Evolutionary conservation across 176 grass and related monocot genomes (phyloP).

Genomic region (Thalia dealbata): DNA sequence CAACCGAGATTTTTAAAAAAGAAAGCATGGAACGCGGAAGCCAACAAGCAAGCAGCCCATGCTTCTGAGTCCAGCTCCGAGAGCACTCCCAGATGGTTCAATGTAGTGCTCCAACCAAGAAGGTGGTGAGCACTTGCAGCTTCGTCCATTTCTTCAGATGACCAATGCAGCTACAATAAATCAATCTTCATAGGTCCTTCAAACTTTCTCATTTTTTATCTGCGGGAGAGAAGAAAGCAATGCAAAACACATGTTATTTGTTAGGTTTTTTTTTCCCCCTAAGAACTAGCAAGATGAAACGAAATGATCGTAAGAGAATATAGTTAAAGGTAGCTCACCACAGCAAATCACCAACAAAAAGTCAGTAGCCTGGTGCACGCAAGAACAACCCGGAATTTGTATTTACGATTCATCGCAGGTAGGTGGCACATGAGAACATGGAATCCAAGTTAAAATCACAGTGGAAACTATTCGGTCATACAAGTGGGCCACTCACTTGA

Average conservation of each 20-base stretch:
- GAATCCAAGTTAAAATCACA: not conserved
- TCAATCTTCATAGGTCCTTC: not conserved
- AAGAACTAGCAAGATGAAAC: too few species aligned
- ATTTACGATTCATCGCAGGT: too few species aligned
- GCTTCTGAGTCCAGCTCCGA: not conserved
- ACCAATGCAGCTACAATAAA: not conserved
- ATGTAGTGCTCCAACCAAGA: not conserved
- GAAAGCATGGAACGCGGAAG: not conserved
- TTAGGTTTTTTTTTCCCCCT: too few species aligned
- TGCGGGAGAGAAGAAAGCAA: too few species aligned
- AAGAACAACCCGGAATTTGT: too few species aligned
- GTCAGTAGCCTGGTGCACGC: too few species aligned
- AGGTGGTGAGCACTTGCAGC: not conserved
- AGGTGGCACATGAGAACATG: not conserved
- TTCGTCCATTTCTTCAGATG: not conserved
- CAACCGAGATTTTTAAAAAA: not conserved
- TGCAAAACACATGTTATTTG: too few species aligned
- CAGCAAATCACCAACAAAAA: too few species aligned
- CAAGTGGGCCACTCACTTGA: conserved; percentile 1
- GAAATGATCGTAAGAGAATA: too few species aligned
- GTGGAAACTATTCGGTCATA: not conserved
- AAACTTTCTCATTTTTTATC: too few species aligned
- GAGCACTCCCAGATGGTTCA: too few species aligned
- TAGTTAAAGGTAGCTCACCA: too few species aligned
- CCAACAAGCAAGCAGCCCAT: not conserved